phyloP scores from a whole-genome alignment of 129 eudicot species.

The Tagetes patula region DNA sequence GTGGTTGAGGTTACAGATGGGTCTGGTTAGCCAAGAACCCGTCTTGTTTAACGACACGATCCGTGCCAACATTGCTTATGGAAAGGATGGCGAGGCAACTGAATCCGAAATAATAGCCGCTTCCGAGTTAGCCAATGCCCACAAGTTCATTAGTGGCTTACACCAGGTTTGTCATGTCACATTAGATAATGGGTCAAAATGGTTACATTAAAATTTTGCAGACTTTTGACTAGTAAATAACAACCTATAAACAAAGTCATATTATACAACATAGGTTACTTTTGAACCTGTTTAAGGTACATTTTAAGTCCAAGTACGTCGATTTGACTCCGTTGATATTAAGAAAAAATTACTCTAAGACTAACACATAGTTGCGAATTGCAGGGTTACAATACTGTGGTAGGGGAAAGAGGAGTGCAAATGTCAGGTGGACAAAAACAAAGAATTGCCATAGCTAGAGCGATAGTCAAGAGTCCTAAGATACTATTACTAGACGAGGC shows the following conservation, averaged over 20 bases:
- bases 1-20: conserved; percentile 39
- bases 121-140: conserved; percentile 60
- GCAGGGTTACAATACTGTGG: neutral
- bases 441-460: neutral
- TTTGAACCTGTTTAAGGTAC: too few relatives aligned
- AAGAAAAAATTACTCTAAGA: too few relatives aligned
- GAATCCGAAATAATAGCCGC: conserved; percentile 33
- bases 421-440: conserved; percentile 12
- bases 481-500: conserved; percentile 11
- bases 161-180: conserved; percentile 30
- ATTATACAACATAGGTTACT: too few relatives aligned
- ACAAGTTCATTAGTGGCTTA: conserved; percentile 59
- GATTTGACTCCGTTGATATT: too few relatives aligned
- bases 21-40: conserved; percentile 41
- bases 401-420: conserved; percentile 12
- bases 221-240: too few relatives aligned
- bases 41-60: conserved; percentile 39
- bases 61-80: conserved; percentile 36
- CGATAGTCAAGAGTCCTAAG: conserved; percentile 10
- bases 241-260: too few relatives aligned
- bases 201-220: too few relatives aligned
- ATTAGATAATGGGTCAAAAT: too few relatives aligned
- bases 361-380: too few relatives aligned
- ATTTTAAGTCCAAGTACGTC: too few relatives aligned
- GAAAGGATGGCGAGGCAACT: conserved; percentile 33